Conservation (phyloP, 2,329 filamentous ascomycete species). For the Claviceps citrina region DNA sequence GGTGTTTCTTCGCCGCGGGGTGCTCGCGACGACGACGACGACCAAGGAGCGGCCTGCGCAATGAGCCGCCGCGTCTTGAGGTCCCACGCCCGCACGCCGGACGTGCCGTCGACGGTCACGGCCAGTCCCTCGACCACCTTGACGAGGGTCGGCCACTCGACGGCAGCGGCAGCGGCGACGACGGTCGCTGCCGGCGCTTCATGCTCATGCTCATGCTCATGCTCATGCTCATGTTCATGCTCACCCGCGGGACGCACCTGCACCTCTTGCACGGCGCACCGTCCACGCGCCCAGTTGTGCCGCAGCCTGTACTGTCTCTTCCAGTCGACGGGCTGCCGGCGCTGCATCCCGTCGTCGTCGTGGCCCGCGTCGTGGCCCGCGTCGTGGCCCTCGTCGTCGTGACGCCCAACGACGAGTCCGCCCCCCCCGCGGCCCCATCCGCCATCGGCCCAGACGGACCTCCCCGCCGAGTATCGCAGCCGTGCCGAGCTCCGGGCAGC, state of each 20-base stretch:
- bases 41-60: slow-evolving; percentile 30
- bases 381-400: too few species aligned
- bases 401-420: slow-evolving; percentile 15
- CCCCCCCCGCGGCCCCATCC: slow-evolving; percentile 24
- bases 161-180: slow-evolving; percentile 1
- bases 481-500: slow-evolving; percentile 15
- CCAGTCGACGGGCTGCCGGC: slow-evolving; percentile 48
- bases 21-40: too few species aligned
- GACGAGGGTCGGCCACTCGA: slow-evolving; percentile 46
- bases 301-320: slow-evolving; percentile 76
- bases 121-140: slow-evolving; percentile 64
- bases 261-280: slow-evolving; percentile 67
- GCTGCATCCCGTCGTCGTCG: too few species aligned
- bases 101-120: slow-evolving; percentile 54
- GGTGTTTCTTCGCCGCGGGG: slow-evolving; percentile 6
- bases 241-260: slow-evolving; percentile 34
- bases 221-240: slow-evolving; percentile 6
- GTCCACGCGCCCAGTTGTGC: slow-evolving; percentile 80
- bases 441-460: slow-evolving; percentile 29
- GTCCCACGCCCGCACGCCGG: slow-evolving; percentile 67
- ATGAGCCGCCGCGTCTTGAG: slow-evolving; percentile 47
- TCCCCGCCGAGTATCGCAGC: slow-evolving; percentile 29
- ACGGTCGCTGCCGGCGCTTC: neutral
- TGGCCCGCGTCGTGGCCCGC: too few species aligned
- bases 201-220: slow-evolving; percentile 15